These are phyloP conservation scores for Colletotrichum tabaci DNA, from an alignment of 2,329 filamentous ascomycete genomes.

Conservation along the genomic window DNA sequence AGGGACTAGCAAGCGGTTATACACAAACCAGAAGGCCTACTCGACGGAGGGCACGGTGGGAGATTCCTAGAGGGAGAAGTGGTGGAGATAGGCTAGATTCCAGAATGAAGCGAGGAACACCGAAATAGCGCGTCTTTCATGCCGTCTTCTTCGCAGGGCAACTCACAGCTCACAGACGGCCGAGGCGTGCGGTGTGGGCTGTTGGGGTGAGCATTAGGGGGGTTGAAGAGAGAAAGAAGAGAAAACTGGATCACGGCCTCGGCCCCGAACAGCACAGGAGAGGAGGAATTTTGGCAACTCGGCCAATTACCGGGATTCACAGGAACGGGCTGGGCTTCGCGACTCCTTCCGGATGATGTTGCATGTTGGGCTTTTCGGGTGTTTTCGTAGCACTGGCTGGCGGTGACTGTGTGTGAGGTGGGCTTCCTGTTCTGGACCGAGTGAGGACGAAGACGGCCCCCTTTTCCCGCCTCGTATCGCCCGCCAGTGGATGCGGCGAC, in stretches of 20 bases:
- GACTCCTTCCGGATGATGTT: neutral
- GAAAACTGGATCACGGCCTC: neutral
- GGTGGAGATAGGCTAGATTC: neutral
- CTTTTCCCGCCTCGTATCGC: neutral
- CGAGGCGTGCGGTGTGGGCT: neutral
- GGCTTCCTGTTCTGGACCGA: neutral
- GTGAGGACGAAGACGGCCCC: neutral
- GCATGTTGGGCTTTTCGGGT: neutral
- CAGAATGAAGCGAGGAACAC: neutral
- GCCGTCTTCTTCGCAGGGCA: neutral
- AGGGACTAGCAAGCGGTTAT: slow-evolving; percentile 34
- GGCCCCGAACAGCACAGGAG: neutral
- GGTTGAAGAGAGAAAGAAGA: no score
- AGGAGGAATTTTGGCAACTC: neutral
- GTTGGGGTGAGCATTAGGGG: neutral
- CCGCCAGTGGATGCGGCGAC: neutral
- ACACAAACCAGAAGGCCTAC: slow-evolving; percentile 58
- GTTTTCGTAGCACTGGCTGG: neutral
- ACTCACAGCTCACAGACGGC: neutral
- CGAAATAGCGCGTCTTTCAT: neutral
- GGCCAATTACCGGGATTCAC: neutral
- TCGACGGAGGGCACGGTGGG: slow-evolving; percentile 22
- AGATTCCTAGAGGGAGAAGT: neutral
- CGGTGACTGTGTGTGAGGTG: neutral
- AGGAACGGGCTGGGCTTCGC: neutral